Conservation (phyloP, 306 rosid genomes). For the Sesbania bispinosa region DNA sequence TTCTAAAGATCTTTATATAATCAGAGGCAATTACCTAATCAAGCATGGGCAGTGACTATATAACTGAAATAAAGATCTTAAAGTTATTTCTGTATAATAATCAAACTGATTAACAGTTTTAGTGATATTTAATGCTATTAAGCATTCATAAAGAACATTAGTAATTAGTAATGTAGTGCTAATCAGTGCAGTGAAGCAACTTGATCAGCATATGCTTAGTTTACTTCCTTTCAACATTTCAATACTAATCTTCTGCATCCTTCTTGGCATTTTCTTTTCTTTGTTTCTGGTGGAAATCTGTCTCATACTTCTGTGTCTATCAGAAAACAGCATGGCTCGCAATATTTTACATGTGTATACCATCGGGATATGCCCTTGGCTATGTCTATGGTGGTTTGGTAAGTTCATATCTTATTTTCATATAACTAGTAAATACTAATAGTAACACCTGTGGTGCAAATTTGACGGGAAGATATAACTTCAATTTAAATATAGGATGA, state of each 20-base stretch:
- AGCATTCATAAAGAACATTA: not conserved
- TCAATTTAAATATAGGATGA: not conserved
- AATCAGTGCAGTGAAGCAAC: no score
- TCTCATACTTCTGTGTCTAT: conserved; percentile 21
- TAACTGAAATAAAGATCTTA: conserved; percentile 6
- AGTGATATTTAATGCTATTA: not conserved
- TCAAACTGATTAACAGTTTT: not conserved
- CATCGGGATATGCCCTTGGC: conserved; percentile 82
- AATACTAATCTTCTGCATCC: no score
- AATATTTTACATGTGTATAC: conserved; percentile 82
- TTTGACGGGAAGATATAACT: not conserved
- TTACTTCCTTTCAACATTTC: not conserved
- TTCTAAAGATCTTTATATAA: not conserved
- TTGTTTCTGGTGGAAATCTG: conserved; percentile 3
- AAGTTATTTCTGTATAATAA: not conserved
- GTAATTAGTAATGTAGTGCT: not conserved
- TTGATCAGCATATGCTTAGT: not conserved
- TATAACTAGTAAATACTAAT: not conserved
- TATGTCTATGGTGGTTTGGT: conserved; percentile 82
- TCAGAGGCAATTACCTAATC: not conserved
- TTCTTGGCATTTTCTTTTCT: not conserved
- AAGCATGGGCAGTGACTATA: not conserved
- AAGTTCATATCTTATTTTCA: conserved; percentile 30
- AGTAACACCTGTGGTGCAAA: not conserved
- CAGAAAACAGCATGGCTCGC: conserved; percentile 85